These are phyloP conservation scores for Pythium inflatum DNA, from an alignment of 352 stramenopile species.

Conservation along the genomic window DNA sequence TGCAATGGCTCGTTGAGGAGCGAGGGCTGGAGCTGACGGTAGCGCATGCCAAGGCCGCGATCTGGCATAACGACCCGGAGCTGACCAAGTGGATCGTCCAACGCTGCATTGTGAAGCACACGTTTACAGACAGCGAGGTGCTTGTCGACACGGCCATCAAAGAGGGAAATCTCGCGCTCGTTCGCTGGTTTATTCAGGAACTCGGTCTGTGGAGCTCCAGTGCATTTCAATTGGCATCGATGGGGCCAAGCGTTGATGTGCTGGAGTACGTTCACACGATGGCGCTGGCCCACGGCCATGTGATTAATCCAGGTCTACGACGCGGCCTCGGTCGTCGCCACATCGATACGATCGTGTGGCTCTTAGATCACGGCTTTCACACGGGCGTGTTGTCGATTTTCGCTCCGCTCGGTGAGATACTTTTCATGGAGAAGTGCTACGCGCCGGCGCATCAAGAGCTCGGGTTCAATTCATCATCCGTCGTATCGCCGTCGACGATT, in stretches of 20 bases:
- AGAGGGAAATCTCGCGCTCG: background rate
- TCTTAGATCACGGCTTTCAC: too few species aligned
- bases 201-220: background rate
- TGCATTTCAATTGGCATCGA: background rate
- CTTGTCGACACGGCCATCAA: background rate
- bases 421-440: too few species aligned
- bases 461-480: background rate
- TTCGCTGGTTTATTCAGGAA: conserved; percentile 1
- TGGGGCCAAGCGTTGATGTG: background rate
- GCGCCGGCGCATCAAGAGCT: background rate
- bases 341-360: too few species aligned
- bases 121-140: background rate
- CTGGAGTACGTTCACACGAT: background rate
- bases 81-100: background rate
- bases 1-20: background rate
- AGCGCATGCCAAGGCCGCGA: background rate
- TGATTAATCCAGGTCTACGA: too few species aligned
- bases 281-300: too few species aligned
- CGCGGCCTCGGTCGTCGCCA: too few species aligned
- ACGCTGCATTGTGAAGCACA: background rate
- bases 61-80: background rate
- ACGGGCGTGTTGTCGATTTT: too few species aligned
- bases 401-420: too few species aligned
- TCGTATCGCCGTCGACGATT: background rate
- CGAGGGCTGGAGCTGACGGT: background rate